A percentile compares a stretch with the other conserved stretches of the same genome.
Conservation (phyloP, 2,329 filamentous ascomycete genomes). For the Ophiostoma himal-ulmi region DNA sequence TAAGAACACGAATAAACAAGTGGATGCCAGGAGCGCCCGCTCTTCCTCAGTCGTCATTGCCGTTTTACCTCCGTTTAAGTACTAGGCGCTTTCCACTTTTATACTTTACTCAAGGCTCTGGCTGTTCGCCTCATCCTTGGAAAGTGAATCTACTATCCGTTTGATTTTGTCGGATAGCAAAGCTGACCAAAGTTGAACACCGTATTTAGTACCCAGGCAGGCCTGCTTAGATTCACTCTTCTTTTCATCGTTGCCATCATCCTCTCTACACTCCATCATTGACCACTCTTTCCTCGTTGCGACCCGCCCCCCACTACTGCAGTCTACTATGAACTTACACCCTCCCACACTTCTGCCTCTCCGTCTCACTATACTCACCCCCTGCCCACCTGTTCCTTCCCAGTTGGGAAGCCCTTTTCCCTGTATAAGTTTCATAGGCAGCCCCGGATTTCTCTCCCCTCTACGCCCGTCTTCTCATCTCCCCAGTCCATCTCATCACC, state of each 20-base stretch:
- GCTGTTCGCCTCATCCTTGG: background rate
- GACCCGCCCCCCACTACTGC: slow-evolving; percentile 1
- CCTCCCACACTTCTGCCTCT: slow-evolving; percentile 6
- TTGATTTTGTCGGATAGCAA: background rate
- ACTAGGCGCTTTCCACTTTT: background rate
- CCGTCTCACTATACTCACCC: slow-evolving; percentile 19
- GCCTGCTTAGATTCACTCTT: background rate
- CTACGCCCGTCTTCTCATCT: slow-evolving; percentile 4
- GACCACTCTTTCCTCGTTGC: slow-evolving; percentile 8
- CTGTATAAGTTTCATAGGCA: slow-evolving; percentile 14
- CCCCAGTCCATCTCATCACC: background rate
- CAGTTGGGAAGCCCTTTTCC: slow-evolving; percentile 12
- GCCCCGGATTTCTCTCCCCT: slow-evolving; percentile 9
- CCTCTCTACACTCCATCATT: slow-evolving; percentile 1
- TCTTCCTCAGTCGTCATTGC: background rate
- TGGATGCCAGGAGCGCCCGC: background rate
- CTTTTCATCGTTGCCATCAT: background rate
- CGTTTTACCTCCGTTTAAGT: background rate
- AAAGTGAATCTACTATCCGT: background rate
- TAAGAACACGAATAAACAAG: too few species aligned
- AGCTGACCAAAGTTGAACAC: background rate
- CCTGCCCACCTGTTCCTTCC: slow-evolving; percentile 16
- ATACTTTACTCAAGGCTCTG: background rate
- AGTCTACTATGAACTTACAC: background rate
- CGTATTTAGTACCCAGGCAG: background rate